phyloP scores from a whole-genome alignment of 495 filamentous ascomycete genomes.

The Aspergillus ostianus region DNA sequence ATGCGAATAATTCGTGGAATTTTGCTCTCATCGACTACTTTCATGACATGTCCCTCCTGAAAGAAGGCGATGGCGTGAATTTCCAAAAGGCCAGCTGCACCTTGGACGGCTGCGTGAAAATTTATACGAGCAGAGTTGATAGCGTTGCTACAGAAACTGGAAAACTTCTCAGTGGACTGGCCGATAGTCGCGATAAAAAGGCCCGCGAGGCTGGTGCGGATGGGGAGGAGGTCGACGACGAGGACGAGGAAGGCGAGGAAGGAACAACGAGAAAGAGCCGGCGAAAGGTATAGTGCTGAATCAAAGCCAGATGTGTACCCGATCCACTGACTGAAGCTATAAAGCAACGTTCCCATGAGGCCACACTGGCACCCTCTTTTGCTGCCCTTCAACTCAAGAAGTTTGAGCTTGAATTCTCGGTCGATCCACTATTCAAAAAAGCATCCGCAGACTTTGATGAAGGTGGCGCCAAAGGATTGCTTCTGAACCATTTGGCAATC shows the following conservation, averaged over 20 bases:
- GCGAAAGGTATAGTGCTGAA: slow-evolving; percentile 57
- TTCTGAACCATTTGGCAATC: slow-evolving; percentile 93
- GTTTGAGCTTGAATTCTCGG: slow-evolving; percentile 93
- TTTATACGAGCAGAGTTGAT: slow-evolving; percentile 97
- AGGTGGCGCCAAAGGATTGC: slow-evolving; percentile 91
- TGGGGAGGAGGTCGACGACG: slow-evolving; percentile 61
- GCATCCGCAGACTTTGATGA: slow-evolving; percentile 98
- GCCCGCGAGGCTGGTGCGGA: slow-evolving; percentile 63
- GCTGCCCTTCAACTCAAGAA: slow-evolving; percentile 90
- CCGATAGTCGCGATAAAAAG: slow-evolving; percentile 84
- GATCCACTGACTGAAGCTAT: slow-evolving; percentile 15
- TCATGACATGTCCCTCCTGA: slow-evolving; percentile 96
- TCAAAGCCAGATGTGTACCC: neutral
- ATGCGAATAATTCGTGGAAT: slow-evolving; percentile 98
- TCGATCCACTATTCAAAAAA: slow-evolving; percentile 98
- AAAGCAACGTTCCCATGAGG: slow-evolving; percentile 73
- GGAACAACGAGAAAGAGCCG: slow-evolving; percentile 71
- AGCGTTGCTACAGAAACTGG: slow-evolving; percentile 97
- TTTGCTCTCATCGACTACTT: slow-evolving; percentile 99
- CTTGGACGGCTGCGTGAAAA: slow-evolving; percentile 97
- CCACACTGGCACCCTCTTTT: slow-evolving; percentile 86
- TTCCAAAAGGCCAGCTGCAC: slow-evolving; percentile 99
- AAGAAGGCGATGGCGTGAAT: slow-evolving; percentile 95
- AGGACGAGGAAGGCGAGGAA: slow-evolving; percentile 80
- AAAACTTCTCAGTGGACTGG: slow-evolving; percentile 89